phyloP scores from a whole-genome alignment of 257 asterid genomes.

The Eustoma russellianum region DNA sequence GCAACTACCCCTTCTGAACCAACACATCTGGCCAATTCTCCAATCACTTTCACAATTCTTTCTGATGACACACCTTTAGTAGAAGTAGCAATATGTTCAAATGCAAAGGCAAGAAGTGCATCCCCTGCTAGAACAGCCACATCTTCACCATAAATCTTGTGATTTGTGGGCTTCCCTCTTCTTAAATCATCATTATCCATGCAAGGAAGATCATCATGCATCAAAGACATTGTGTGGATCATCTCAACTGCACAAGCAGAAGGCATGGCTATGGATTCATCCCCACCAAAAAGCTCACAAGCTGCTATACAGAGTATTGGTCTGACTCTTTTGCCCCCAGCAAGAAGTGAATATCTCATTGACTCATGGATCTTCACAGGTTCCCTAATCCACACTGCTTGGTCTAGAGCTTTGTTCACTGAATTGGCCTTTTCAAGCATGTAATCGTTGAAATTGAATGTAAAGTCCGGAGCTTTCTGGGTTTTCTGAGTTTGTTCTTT shows the following conservation, averaged over 20 bases:
- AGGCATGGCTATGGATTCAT: conserved; percentile 34
- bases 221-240: conserved; percentile 30
- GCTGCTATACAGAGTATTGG: conserved; percentile 26
- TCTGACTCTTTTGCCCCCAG: conserved; percentile 40
- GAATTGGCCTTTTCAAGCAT: conserved; percentile 21
- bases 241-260: conserved; percentile 41
- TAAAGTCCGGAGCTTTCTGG: no score
- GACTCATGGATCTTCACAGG: conserved; percentile 35
- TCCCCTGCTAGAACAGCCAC: conserved; percentile 16
- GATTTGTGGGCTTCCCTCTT: conserved; percentile 25
- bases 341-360: conserved; percentile 46
- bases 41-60: conserved; percentile 16
- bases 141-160: conserved; percentile 20
- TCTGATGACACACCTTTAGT: conserved; percentile 12
- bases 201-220: conserved; percentile 30
- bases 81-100: conserved; percentile 21
- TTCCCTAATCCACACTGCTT: conserved; percentile 16
- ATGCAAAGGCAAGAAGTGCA: conserved; percentile 21
- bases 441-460: conserved; percentile 26
- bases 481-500: no score
- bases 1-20: conserved; percentile 30
- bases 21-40: conserved; percentile 18
- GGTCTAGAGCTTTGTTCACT: conserved; percentile 35
- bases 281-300: conserved; percentile 30
- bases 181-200: conserved; percentile 32